These are phyloP conservation scores for Claviceps lovelessii DNA, from an alignment of 2,329 filamentous ascomycete genomes.

Conservation along the genomic window DNA sequence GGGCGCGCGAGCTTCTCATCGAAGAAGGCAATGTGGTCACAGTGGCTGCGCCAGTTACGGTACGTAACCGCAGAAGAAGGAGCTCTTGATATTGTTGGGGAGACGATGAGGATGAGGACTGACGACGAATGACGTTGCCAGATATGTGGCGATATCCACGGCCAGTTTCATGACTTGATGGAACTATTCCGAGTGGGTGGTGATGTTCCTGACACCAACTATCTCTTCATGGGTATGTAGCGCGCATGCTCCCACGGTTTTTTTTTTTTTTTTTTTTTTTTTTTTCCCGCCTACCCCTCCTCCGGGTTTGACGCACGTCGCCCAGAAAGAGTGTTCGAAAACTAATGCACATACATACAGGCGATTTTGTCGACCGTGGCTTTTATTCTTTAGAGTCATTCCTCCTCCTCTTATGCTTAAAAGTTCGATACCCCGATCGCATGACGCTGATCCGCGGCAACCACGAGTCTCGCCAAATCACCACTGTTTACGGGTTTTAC, in stretches of 20 bases:
- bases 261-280: not conserved
- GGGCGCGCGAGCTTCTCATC: conserved; percentile 86
- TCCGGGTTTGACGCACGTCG: too few relatives aligned
- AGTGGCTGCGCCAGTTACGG: conserved; percentile 86
- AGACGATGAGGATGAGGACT: too few relatives aligned
- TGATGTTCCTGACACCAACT: conserved; percentile 89
- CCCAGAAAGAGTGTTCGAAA: not conserved
- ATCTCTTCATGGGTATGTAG: conserved; percentile 77
- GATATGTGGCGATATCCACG: conserved; percentile 96
- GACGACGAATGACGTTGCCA: conserved; percentile 17
- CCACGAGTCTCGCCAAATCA: conserved; percentile 93
- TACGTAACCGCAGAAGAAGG: conserved; percentile 24
- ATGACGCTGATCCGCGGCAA: conserved; percentile 94
- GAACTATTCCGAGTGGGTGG: conserved; percentile 89
- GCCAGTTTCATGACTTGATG: conserved; percentile 94
- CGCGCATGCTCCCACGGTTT: too few relatives aligned
- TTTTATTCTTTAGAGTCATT: conserved; percentile 98
- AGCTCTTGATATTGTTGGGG: not conserved
- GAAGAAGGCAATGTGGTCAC: conserved; percentile 96
- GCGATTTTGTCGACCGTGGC: conserved; percentile 93
- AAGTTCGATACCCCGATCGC: conserved; percentile 92
- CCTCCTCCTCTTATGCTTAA: conserved; percentile 84
- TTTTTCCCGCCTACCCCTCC: too few relatives aligned
- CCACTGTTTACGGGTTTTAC: conserved; percentile 95
- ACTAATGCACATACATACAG: conserved; percentile 23